Base-by-base conservation (phyloP, 345 rosid genomes). In the Aquilaria malaccensis region DNA sequence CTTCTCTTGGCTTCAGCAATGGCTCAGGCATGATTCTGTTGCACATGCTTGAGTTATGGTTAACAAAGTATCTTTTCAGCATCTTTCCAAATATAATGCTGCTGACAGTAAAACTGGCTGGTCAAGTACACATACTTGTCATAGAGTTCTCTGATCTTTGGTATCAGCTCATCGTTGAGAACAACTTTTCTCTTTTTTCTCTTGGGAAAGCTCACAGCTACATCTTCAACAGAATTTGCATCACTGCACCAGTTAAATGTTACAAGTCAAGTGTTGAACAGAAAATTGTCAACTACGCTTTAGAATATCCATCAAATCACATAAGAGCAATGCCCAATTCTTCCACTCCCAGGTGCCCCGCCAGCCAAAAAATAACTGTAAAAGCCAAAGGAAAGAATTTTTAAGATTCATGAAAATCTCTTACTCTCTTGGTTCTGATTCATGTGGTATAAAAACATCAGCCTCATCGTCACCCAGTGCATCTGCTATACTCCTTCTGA, bases 381-480 rank as follows among this genome's bases (percentile, higher is more conserved):
- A 43, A 45, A 41, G 2, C 9, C 22, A 52, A 45, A 15, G 43
- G 56, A 33, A 13, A 46, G 50, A 55, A 52, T 30, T 13, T 10
- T 13, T 10, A 64, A 72, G 55, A 50, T n/a, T 33, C n/a, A 60
- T 12, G 53, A 68, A 59, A 56, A 50, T 29, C 33, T 69, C 85
- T 80, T 76, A 81, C 96, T 71, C 77, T 56, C 74, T 81, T 75
- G 66, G 33, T 54, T 72, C 79, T 30, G 69, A 67, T 37, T 80
- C 82, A 81, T 84, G 86, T 62, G 88, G 62, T 69, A 90, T 76
- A 65, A 83, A 80, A 56, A 90, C 96, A 81, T 93, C 97, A 72
- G 92, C 96, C 76, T 94, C 99, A 72, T 94, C 99, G 51, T 94
- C 99, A 57, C 99, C 99, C 74, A 94, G 74, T 46, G 99, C 96